Conservation (phyloP, 176 grass and related monocot species). For the Triticum aestivum region DNA sequence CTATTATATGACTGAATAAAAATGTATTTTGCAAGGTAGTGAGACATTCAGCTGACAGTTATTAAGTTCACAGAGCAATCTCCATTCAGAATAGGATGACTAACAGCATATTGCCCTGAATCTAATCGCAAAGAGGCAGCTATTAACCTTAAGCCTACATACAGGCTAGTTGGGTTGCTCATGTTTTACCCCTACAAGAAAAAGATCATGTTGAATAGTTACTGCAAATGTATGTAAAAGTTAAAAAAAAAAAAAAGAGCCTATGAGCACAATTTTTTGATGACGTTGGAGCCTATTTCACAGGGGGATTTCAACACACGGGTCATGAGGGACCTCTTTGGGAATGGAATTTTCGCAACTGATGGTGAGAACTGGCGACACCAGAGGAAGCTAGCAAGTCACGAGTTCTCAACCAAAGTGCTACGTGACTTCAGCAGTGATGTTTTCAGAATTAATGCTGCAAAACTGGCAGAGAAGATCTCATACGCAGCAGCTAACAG, state of each 20-base stretch:
- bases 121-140: neutral
- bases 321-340: slow-evolving; percentile 59
- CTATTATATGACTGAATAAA: neutral
- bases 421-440: slow-evolving; percentile 55
- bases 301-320: slow-evolving; percentile 35
- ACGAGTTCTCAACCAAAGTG: slow-evolving; percentile 71
- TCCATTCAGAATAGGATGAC: neutral
- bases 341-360: slow-evolving; percentile 64
- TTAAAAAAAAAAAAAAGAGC: neutral
- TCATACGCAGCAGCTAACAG: slow-evolving; percentile 23
- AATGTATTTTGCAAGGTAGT: neutral
- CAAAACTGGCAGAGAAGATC: slow-evolving; percentile 41
- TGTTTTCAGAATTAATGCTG: slow-evolving; percentile 44
- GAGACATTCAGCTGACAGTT: neutral
- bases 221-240: neutral
- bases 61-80: neutral
- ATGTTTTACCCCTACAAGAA: neutral
- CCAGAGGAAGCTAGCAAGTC: slow-evolving; percentile 72
- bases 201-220: neutral
- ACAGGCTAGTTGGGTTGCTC: neutral
- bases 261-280: neutral
- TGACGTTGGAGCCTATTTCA: neutral
- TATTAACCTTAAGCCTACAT: neutral
- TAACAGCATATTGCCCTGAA: neutral
- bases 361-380: slow-evolving; percentile 66